Evolutionary conservation across 306 rosid species (phyloP), one percentile per base, ranked within the genome.

Genomic region (Pachyrhizus erosus): DNA sequence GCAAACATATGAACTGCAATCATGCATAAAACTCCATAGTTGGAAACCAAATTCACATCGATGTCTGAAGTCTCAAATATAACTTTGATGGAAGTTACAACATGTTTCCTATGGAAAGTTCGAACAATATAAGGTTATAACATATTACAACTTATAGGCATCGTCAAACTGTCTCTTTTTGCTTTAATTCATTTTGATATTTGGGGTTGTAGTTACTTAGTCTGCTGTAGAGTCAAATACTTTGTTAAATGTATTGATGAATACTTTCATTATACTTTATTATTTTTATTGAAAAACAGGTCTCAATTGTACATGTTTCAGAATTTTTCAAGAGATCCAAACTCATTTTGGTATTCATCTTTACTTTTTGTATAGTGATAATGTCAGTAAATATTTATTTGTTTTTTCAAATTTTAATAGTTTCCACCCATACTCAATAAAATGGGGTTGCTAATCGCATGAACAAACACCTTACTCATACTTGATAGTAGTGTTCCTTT

Each of bases 1-100:
- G 70, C 78, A 54, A 68, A 62, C 26, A 54, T 58, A 81, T 57
- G 37, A 73, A 68, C 82, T 18, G 73, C 69, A 82, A 60, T 27
- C 82, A 75, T 74, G 67, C 45, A 65, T 39, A 66, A 46, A 86
- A 31, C 77, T 27, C 60, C 39, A 73, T 37, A 9, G 71, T 24
- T 51, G 51, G 24, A 45, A 68, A 61, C 49, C 42, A 24, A 21
- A 48, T 29, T 65, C 40, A 29, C 37, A 7, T 45, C 42, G 29
- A 34, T 46, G 12, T 58, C 75, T 66, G 64, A 54, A 51, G 70
- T 79, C 20, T 43, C 65, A 64, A 55, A 31, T 27, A 55, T n/a
- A 21, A 17, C 75, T 80, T 45, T 1, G 0, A 80, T 66, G 13
- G 34, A 75, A 73, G 51, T 55, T 7, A 26, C 24, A 78, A 26